Evolutionary conservation across 345 rosid species (phyloP), one percentile per base, ranked within the genome.

Genomic region (Brassica rapa): DNA sequence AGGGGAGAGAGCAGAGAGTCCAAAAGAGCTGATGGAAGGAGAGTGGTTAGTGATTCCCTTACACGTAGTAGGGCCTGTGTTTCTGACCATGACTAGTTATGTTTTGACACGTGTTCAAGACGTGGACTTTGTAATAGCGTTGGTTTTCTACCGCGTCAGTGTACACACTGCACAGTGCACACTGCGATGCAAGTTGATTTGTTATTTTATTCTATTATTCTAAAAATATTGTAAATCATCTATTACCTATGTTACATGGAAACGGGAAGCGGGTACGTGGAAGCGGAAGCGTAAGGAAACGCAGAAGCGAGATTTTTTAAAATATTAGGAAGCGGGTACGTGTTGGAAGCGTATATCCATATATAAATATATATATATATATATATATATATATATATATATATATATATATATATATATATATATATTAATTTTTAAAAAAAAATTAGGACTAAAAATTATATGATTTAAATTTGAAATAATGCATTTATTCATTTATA

Each of bases 111-210:
- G 83, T 74, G 11, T 15, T 3, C 0, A 15, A 32, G 43, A 79
- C 77, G 73, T 72, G 73, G 82, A 79, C 78, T 62, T 68, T 73
- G 74, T 67, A 79, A 79, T 43, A 72, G 82, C 67, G 25, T 3
- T 67, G 29, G 39, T 63, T 73, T 43, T 10, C 73, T 30, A 67
- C 71, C 29, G 56, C 65, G 65, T 16, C 2, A 16, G 51, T 64
- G 76, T 71, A 35, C 71, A 77, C 75, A 77, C 74, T 60, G 11
- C 16, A 15, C 29, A 39, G 19, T 4, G 56, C 56, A 49, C 56
- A 51, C 19, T 51, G 56, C 56, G 16, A 15, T 53, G 60, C 60
- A 16, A 53, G 60, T 53, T 53, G 60, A 53, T 53, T 51, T 51
- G 10, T 53, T 60, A 7, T 4, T 25, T 60, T 4, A 8, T 71